Base-by-base conservation (phyloP, 176 grass and related monocot species). In the Puccinellia tenuiflora region DNA sequence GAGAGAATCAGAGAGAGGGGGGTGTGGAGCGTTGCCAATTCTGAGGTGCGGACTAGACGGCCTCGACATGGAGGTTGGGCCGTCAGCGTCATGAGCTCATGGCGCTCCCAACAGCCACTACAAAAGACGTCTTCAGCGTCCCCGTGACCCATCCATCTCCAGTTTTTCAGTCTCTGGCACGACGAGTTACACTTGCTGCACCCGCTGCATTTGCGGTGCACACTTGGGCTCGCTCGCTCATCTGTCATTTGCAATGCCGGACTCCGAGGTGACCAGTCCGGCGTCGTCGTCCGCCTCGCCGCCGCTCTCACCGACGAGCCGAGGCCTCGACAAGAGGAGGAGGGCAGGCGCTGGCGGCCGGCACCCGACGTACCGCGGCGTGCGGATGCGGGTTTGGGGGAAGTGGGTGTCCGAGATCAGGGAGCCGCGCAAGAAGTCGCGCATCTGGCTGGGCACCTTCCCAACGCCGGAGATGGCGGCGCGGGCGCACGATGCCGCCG, bases 331-430 rank as follows among this genome's bases (percentile, higher is more conserved):
- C 55, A 81, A 81, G 77, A 68, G 48, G 5, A 45, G 78, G n/a
- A 71, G 40, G 56, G 39, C 51, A 3, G 26, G 16, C 34, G 43
- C 31, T 6, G 71, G 42, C 1, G 31, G 47, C 22, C 82, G 85
- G 40, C 81, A 88, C 45, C 79, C 85, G 20, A 66, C 71, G 14
- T 97, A 94, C 87, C 91, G 87, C 22, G 94, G 94, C 56, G 94
- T 97, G 45, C 85, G 92, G 78, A 92, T 94, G 94, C 87, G 94
- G 12, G 82, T 84, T 9, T 97, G 91, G 94, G 94, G 94, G 6
- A 97, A 97, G 90, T 97, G 91, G 94, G 94, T 97, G 82, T 94
- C 94, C 11, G 94, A 97, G 90, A 97, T 97, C 68, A 85, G 94
- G 16, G 94, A 92, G 91, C 94, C 94, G 18, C 89, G 90, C 28